These are phyloP conservation scores for Botryotinia globosa DNA, from an alignment of 2,329 filamentous ascomycete genomes.

Conservation along the genomic window DNA sequence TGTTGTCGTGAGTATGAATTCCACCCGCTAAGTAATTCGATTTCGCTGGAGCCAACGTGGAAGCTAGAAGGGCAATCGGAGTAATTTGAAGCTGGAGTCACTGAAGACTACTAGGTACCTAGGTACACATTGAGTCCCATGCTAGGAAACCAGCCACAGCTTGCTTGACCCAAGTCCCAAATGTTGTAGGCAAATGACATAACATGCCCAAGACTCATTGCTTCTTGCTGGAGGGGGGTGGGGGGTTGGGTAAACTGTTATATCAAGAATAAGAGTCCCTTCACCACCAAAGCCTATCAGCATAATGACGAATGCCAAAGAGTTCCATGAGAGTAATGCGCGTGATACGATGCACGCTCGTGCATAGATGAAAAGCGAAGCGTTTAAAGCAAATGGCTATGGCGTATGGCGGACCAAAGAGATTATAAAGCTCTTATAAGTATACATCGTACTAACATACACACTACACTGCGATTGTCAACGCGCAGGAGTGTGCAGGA, in stretches of 20 bases:
- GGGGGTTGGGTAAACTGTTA: slow-evolving; percentile 40
- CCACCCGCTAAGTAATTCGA: slow-evolving; percentile 41
- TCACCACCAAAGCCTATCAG: slow-evolving; percentile 63
- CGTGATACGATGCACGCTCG: slow-evolving; percentile 63
- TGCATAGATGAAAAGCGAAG: slow-evolving; percentile 61
- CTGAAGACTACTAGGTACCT: background rate
- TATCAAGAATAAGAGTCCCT: slow-evolving; percentile 54
- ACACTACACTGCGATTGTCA: slow-evolving; percentile 57
- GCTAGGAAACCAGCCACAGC: slow-evolving; percentile 36
- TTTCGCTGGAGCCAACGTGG: slow-evolving; percentile 42
- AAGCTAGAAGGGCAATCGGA: background rate
- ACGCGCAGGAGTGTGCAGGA: slow-evolving; percentile 51
- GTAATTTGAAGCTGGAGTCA: background rate
- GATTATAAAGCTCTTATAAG: slow-evolving; percentile 60
- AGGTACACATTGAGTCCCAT: slow-evolving; percentile 31
- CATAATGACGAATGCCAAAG: slow-evolving; percentile 61
- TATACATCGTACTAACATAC: slow-evolving; percentile 51
- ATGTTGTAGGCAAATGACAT: background rate
- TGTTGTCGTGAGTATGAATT: slow-evolving; percentile 49
- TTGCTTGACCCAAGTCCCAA: slow-evolving; percentile 44
- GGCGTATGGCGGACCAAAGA: slow-evolving; percentile 67
- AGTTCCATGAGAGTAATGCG: slow-evolving; percentile 55
- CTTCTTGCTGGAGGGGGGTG: slow-evolving; percentile 44
- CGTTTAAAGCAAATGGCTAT: slow-evolving; percentile 66
- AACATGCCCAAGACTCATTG: slow-evolving; percentile 58